Evolutionary conservation across 441 rosid genomes (phyloP).

Genomic region (Pelargonium australe): DNA sequence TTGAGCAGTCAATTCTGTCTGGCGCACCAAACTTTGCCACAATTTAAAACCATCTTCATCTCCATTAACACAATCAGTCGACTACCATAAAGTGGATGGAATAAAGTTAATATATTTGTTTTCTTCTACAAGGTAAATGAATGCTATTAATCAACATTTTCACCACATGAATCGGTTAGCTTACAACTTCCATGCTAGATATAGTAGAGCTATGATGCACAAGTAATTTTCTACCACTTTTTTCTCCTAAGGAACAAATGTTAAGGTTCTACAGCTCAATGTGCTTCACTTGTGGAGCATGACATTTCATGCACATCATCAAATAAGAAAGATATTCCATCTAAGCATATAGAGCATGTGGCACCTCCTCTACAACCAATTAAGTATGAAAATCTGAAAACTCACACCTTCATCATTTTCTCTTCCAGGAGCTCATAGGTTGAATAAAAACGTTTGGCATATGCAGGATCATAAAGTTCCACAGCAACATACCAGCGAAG

Average conservation of each 20-base stretch:
- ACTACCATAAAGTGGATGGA: slow-evolving; percentile 39
- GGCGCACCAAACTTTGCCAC: slow-evolving; percentile 93
- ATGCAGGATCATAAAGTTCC: slow-evolving; percentile 79
- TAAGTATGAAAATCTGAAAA: slow-evolving; percentile 6
- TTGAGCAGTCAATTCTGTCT: slow-evolving; percentile 93
- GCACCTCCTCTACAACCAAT: background rate
- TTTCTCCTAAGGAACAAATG: background rate
- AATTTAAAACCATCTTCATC: slow-evolving; percentile 69
- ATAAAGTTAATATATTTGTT: background rate
- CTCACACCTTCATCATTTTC: slow-evolving; percentile 66
- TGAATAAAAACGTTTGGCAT: slow-evolving; percentile 68
- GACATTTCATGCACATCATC: background rate
- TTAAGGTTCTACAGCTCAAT: slow-evolving; percentile 5
- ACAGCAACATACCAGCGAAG: slow-evolving; percentile 95
- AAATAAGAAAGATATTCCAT: background rate
- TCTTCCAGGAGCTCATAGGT: slow-evolving; percentile 74
- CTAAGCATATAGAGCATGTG: background rate
- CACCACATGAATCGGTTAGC: slow-evolving; percentile 10
- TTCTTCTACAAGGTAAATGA: background rate
- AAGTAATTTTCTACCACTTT: background rate
- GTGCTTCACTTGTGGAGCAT: background rate
- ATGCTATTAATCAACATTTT: slow-evolving; percentile 10
- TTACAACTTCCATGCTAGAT: background rate
- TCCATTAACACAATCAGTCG: slow-evolving; percentile 50
- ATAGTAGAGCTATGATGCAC: background rate